Base-by-base conservation (phyloP, 1,139 yeast genomes). In the Zygoascus meyerae region DNA sequence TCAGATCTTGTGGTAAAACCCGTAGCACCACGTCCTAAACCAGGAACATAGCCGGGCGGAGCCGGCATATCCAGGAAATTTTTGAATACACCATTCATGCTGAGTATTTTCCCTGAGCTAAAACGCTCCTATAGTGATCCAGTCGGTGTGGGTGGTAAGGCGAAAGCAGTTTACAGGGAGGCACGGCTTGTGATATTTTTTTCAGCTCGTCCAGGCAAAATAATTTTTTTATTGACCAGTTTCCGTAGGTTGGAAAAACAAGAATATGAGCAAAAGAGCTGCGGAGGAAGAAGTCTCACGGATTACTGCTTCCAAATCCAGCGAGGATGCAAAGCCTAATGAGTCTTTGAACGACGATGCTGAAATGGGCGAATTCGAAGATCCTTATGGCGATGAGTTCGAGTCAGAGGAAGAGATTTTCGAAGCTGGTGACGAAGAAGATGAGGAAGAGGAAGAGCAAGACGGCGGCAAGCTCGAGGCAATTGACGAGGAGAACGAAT, bases 21-120 rank as follows among this genome's bases (percentile, higher is more conserved):
- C 0, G 86, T 78, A 1, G 97, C 98, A 14, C 98, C 98, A 61
- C 98, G 73, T 0, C 97, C 98, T 7, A 89, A 68, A 30, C 98
- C 98, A 1, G 97, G 85, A 34, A 89, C 77, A 62, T 92, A 92
- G 5, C 95, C 95, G 2, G 83, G 78, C 0, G 98, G 98, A 0
- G 97, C 83, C 53, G 83, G 81, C 68, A 85, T 89, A 59, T 84
- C 90, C 47, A 92, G 72, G 65, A 92, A 92, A 41, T 40, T 46
- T 16, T 46, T 46, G 17, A 39, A 44, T 11, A 39, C 41, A 11
- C 42, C 42, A 33, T 17, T 34, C 45, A 42, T 42, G 15, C 6
- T 3, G 26, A 12, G 18, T 16, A 26, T 21, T 6, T 34, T 34
- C 28, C n/a, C n/a, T n/a, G n/a, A n/a, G n/a, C n/a, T n/a, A n/a